These are phyloP conservation scores for Solanum appendiculatum DNA, from an alignment of 257 asterid species.

Conservation along the genomic window DNA sequence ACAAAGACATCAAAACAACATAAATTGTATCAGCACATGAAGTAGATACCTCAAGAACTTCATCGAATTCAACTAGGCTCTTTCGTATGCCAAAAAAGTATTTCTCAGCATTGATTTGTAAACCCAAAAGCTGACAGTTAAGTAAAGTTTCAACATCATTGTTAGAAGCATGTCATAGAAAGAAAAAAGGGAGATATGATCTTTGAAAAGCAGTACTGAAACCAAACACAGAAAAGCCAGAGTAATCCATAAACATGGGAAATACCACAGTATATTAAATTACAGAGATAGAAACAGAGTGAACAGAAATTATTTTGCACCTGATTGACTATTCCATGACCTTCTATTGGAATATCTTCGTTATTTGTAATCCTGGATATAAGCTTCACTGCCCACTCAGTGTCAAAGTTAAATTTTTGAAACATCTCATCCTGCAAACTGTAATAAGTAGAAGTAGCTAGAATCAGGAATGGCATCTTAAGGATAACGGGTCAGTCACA, in stretches of 20 bases:
- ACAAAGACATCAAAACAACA: background rate
- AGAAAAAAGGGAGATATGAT: background rate
- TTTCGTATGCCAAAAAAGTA: slow-evolving; percentile 83
- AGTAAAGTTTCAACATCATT: background rate
- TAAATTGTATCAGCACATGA: background rate
- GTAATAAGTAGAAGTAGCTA: slow-evolving; percentile 10
- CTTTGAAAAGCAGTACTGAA: background rate
- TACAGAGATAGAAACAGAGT: background rate
- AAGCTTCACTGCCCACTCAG: slow-evolving; percentile 94
- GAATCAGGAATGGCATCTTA: background rate
- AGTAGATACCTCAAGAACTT: slow-evolving; percentile 88
- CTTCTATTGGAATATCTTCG: slow-evolving; percentile 91
- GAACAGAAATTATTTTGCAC: slow-evolving; percentile 15
- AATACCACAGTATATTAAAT: background rate
- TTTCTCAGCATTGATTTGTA: slow-evolving; percentile 92
- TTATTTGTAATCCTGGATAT: slow-evolving; percentile 82
- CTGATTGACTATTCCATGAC: slow-evolving; percentile 82
- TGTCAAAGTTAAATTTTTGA: slow-evolving; percentile 90
- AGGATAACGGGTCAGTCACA: background rate
- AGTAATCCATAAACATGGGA: background rate
- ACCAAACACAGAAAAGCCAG: background rate
- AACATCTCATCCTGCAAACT: slow-evolving; percentile 99
- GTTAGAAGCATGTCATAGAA: background rate
- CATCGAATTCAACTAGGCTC: slow-evolving; percentile 96
- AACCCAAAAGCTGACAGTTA: slow-evolving; percentile 58